A percentile compares a stretch with the other conserved stretches of the same genome.
These are phyloP conservation scores for Mortierella hygrophila DNA, from an alignment of 192 early-diverging fungal genomes.

Conservation along the genomic window DNA sequence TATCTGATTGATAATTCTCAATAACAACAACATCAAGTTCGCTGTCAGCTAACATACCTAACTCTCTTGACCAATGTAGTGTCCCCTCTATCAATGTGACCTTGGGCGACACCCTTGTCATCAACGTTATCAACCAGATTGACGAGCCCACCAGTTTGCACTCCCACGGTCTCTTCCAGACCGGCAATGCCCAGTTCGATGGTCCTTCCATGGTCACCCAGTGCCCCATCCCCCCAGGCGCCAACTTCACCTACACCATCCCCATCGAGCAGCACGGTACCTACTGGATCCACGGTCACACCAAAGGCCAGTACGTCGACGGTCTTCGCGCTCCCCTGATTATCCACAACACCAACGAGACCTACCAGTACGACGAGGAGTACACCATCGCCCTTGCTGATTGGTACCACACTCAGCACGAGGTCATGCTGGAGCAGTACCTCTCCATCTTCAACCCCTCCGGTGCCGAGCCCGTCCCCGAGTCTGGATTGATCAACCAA, in stretches of 20 bases:
- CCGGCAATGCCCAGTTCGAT: slow-evolving; percentile 78
- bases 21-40: background rate
- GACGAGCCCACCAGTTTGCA: slow-evolving; percentile 73
- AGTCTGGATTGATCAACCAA: slow-evolving; percentile 77
- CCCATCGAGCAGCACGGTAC: slow-evolving; percentile 80
- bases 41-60: background rate
- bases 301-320: slow-evolving; percentile 82
- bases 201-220: slow-evolving; percentile 79
- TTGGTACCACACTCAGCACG: slow-evolving; percentile 80
- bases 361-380: slow-evolving; percentile 80
- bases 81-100: slow-evolving; percentile 54
- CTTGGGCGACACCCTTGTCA: slow-evolving; percentile 68
- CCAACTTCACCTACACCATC: slow-evolving; percentile 79
- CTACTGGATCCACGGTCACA: slow-evolving; percentile 89
- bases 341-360: slow-evolving; percentile 70
- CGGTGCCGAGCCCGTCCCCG: slow-evolving; percentile 76
- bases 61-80: slow-evolving; percentile 21
- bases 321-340: slow-evolving; percentile 82
- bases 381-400: slow-evolving; percentile 73
- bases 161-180: slow-evolving; percentile 86
- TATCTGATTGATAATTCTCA: background rate
- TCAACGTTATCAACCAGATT: slow-evolving; percentile 51
- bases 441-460: slow-evolving; percentile 73
- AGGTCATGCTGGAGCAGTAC: slow-evolving; percentile 65
- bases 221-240: slow-evolving; percentile 79